These are phyloP conservation scores for Fusarium buharicum DNA, from an alignment of 2,329 filamentous ascomycete species.

Conservation along the genomic window DNA sequence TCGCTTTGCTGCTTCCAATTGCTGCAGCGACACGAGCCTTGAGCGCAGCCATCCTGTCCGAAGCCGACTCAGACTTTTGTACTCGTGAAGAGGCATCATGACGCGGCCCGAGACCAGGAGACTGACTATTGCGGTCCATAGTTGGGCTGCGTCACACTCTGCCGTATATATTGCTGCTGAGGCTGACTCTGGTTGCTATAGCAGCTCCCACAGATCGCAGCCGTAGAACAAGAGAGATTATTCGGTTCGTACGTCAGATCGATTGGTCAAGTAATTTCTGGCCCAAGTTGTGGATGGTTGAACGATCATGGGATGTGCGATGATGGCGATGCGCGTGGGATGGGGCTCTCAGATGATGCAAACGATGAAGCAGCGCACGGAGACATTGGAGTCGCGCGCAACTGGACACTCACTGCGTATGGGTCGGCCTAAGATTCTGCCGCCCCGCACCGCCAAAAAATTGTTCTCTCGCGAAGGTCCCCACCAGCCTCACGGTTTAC, in stretches of 20 bases:
- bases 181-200: not conserved
- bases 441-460: slow-evolving; percentile 59
- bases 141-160: not conserved
- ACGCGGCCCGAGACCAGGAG: slow-evolving; percentile 64
- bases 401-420: slow-evolving; percentile 2
- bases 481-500: slow-evolving; percentile 36
- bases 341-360: slow-evolving; percentile 17
- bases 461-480: slow-evolving; percentile 44
- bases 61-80: slow-evolving; percentile 65
- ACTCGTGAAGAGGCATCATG: slow-evolving; percentile 65
- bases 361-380: slow-evolving; percentile 21
- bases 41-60: slow-evolving; percentile 78
- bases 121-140: slow-evolving; percentile 65
- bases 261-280: not conserved
- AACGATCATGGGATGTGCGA: not conserved
- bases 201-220: not conserved
- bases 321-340: slow-evolving; percentile 3
- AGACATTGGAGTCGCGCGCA: slow-evolving; percentile 28
- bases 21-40: slow-evolving; percentile 84
- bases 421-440: slow-evolving; percentile 53
- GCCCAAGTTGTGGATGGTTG: not conserved
- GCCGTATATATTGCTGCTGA: not conserved
- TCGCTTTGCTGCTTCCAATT: slow-evolving; percentile 67
- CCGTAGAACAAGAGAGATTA: not conserved
- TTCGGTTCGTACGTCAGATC: not conserved